A percentile compares a stretch with the other conserved stretches of the same genome.
These are phyloP conservation scores for Neurospora hispaniola DNA, from an alignment of 495 filamentous ascomycete genomes.

Conservation along the genomic window DNA sequence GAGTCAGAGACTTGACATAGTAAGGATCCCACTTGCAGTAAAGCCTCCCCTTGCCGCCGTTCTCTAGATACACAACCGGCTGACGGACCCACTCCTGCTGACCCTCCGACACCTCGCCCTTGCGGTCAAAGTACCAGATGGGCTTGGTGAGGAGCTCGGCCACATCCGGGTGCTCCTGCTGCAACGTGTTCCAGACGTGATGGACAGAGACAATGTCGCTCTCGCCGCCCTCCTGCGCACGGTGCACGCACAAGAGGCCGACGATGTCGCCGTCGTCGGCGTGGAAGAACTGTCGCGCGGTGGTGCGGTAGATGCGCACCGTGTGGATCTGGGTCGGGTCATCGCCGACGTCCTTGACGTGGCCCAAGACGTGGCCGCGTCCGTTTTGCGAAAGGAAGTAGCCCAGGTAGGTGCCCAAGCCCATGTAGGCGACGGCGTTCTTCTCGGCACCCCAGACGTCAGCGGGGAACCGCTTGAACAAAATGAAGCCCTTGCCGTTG, in stretches of 20 bases:
- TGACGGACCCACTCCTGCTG: slow-evolving; percentile 68
- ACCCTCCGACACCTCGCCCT: slow-evolving; percentile 67
- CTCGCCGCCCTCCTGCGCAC: slow-evolving; percentile 73
- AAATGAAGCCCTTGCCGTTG: slow-evolving; percentile 78
- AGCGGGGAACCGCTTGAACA: slow-evolving; percentile 80
- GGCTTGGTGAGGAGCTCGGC: slow-evolving; percentile 62
- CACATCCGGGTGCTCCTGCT: slow-evolving; percentile 66
- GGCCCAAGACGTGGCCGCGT: slow-evolving; percentile 78
- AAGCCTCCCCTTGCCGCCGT: slow-evolving; percentile 29
- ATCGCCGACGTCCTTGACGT: slow-evolving; percentile 84
- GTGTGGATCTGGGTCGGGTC: slow-evolving; percentile 69
- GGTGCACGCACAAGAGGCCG: slow-evolving; percentile 72
- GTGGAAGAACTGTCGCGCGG: slow-evolving; percentile 73
- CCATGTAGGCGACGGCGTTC: slow-evolving; percentile 81
- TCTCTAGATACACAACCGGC: slow-evolving; percentile 64
- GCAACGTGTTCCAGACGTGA: slow-evolving; percentile 71
- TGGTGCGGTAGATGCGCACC: slow-evolving; percentile 82
- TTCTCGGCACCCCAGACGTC: slow-evolving; percentile 67
- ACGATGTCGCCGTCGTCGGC: slow-evolving; percentile 76
- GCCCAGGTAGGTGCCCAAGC: slow-evolving; percentile 74
- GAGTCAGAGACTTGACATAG: slow-evolving; percentile 54
- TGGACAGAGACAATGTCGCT: slow-evolving; percentile 73
- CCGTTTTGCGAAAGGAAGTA: slow-evolving; percentile 82
- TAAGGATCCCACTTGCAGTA: slow-evolving; percentile 70
- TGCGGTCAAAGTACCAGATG: slow-evolving; percentile 91